phyloP scores from a whole-genome alignment of 1,284 basidiomycete genomes.

The Tylopilus orsonianus region DNA sequence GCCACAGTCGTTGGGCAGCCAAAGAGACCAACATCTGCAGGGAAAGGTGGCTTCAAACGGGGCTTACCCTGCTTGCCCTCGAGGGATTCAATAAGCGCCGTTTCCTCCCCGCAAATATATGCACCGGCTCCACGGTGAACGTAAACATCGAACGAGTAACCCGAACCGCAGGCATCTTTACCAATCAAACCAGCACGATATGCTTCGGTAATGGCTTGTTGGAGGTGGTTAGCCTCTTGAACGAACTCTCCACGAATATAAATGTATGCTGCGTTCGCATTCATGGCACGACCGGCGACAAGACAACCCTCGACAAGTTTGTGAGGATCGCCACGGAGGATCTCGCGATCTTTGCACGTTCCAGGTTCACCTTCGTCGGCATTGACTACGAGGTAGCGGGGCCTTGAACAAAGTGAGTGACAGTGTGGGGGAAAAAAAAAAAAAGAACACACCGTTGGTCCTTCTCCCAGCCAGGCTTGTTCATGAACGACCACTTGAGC shows the following conservation, averaged over 20 bases:
- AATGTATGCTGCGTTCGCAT: conserved; percentile 97
- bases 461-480: conserved; percentile 98
- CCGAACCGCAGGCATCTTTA: conserved; percentile 89
- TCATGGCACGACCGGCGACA: conserved; percentile 97
- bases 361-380: conserved; percentile 99
- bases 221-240: conserved; percentile 91
- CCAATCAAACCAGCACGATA: conserved; percentile 93
- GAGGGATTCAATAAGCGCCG: conserved; percentile 93
- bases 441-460: conserved; percentile 67
- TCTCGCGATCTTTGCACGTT: conserved; percentile 99
- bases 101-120: conserved; percentile 99
- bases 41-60: conserved; percentile 98
- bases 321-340: conserved; percentile 96
- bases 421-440: too few relatives aligned
- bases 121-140: conserved; percentile 96
- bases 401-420: conserved; percentile 44
- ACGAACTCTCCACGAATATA: conserved; percentile 99
- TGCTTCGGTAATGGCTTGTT: conserved; percentile 94
- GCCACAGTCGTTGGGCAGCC: conserved; percentile 97
- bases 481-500: conserved; percentile 99
- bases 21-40: conserved; percentile 95
- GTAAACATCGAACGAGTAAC: conserved; percentile 96
- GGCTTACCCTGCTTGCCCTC: conserved; percentile 99
- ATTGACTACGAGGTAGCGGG: conserved; percentile 96
- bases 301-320: conserved; percentile 98